Conservation (phyloP, 1,284 basidiomycete species). For the Tilletia indica region DNA sequence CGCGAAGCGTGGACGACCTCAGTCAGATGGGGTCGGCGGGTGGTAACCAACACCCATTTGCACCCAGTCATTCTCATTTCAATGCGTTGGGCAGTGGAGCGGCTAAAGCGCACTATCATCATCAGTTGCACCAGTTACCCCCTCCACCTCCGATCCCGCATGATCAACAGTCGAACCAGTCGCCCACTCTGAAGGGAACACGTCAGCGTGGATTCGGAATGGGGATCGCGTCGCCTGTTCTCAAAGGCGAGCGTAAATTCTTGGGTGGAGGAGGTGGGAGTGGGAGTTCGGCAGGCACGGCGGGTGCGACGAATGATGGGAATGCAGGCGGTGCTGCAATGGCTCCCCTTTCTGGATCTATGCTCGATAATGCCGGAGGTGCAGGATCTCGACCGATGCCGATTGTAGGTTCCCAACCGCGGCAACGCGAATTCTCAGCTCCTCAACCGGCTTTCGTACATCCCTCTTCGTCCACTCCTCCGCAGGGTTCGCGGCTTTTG, state of each 20-base stretch:
- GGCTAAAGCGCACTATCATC: slow-evolving; percentile 13
- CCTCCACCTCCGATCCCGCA: slow-evolving; percentile 11
- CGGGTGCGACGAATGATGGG: too few species aligned
- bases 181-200: slow-evolving; percentile 1
- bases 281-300: not conserved
- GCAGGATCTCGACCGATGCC: too few species aligned
- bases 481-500: slow-evolving; percentile 2
- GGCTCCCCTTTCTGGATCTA: not conserved
- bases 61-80: not conserved
- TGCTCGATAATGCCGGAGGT: too few species aligned
- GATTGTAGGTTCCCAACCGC: not conserved
- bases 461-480: not conserved
- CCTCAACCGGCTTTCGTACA: not conserved
- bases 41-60: too few species aligned
- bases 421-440: slow-evolving; percentile 8
- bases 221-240: slow-evolving; percentile 15
- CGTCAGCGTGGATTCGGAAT: slow-evolving; percentile 1
- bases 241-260: slow-evolving; percentile 12
- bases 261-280: not conserved
- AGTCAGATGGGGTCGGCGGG: not conserved
- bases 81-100: not conserved
- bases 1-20: slow-evolving; percentile 48
- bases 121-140: not conserved
- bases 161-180: slow-evolving; percentile 1
- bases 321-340: too few species aligned